Evolutionary conservation across 768 basidiomycete species (phyloP).

Genomic region (Mycena filopes): DNA sequence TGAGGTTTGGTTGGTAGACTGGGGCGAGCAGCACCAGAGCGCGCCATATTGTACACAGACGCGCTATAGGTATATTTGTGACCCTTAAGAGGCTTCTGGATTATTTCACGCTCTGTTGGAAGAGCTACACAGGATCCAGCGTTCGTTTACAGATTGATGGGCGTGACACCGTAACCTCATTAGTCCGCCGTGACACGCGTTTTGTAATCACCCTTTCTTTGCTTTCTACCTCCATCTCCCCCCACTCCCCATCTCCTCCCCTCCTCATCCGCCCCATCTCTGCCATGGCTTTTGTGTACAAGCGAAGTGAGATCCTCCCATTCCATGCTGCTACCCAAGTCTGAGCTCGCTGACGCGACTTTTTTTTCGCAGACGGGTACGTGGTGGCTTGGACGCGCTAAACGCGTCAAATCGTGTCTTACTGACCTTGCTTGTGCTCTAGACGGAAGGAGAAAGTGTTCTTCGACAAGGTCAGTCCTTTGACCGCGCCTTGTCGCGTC

Average conservation of each 20-base stretch:
- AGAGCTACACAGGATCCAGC: background rate
- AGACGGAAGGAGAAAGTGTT: slow-evolving; percentile 93
- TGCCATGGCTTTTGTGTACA: slow-evolving; percentile 33
- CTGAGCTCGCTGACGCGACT: slow-evolving; percentile 17
- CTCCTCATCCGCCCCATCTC: background rate
- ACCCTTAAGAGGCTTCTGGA: too few species aligned
- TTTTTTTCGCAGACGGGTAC: slow-evolving; percentile 55
- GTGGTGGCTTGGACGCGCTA: slow-evolving; percentile 37
- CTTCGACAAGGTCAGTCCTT: slow-evolving; percentile 85
- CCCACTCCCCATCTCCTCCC: background rate
- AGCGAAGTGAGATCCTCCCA: slow-evolving; percentile 18
- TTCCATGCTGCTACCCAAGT: background rate
- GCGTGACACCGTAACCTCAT: slow-evolving; percentile 19
- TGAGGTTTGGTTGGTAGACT: background rate
- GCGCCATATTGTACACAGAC: background rate
- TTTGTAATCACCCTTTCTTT: slow-evolving; percentile 11
- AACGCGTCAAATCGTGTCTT: slow-evolving; percentile 51
- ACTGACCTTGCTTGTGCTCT: slow-evolving; percentile 22
- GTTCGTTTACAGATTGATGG: slow-evolving; percentile 27
- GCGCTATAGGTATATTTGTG: background rate
- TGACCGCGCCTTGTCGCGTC: slow-evolving; percentile 28
- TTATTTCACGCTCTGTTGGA: too few species aligned
- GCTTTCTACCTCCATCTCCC: slow-evolving; percentile 12
- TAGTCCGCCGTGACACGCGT: slow-evolving; percentile 17
- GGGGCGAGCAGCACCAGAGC: background rate